Conservation (phyloP, 1,139 yeast genomes). For the Blastobotrys elegans region DNA sequence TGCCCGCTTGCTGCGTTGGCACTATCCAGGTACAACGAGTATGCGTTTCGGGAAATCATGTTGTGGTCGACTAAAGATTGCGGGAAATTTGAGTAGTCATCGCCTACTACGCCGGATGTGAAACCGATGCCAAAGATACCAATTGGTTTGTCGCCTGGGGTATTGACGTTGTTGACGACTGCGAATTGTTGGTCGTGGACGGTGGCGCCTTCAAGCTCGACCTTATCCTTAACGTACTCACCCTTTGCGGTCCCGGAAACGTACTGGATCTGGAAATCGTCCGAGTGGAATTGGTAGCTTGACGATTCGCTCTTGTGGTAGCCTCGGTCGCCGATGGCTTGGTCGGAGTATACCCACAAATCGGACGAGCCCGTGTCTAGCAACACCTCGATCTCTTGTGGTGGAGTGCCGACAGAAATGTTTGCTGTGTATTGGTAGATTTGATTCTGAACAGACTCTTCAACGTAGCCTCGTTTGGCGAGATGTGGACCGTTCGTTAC, state of each 20-base stretch:
- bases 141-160: conserved; percentile 12
- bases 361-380: conserved; percentile 48
- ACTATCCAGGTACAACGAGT: conserved; percentile 50
- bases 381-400: conserved; percentile 44
- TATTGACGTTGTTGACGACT: conserved; percentile 8
- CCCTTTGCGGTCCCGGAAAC: conserved; percentile 36
- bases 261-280: conserved; percentile 23
- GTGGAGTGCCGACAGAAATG: conserved; percentile 50
- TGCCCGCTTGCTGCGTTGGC: conserved; percentile 40
- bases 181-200: conserved; percentile 14
- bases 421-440: conserved; percentile 39
- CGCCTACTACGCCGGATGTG: conserved; percentile 1
- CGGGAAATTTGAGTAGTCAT: conserved; percentile 21
- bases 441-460: conserved; percentile 21
- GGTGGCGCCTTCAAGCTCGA: conserved; percentile 33
- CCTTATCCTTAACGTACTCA: conserved; percentile 45
- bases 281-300: conserved; percentile 7
- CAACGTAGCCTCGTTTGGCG: conserved; percentile 6
- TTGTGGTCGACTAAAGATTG: conserved; percentile 19
- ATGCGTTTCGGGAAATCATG: conserved; percentile 42
- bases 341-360: conserved; percentile 38
- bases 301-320: conserved; percentile 12
- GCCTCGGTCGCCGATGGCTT: conserved; percentile 3
- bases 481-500: neutral
- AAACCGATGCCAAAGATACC: conserved; percentile 16